A percentile compares a stretch with the other conserved stretches of the same genome.
Evolutionary conservation across 2,329 filamentous ascomycete genomes (phyloP).

Genomic region (Neonectria punicea): DNA sequence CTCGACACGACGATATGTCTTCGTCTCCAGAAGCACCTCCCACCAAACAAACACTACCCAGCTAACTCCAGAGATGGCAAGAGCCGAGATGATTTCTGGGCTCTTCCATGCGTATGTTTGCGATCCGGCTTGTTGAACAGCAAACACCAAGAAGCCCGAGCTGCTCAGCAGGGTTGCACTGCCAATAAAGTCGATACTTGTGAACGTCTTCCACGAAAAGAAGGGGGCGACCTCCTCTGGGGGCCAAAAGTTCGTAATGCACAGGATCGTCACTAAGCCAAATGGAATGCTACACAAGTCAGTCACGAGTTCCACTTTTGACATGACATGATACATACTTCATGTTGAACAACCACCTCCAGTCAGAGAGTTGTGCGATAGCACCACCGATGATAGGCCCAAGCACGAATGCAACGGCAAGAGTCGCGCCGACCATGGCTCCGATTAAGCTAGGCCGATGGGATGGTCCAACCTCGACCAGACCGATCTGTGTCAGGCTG

Average conservation of each 20-base stretch:
- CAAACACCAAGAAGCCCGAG: constrained; percentile 65
- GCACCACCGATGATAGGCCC: constrained; percentile 68
- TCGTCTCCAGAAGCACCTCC: constrained; percentile 58
- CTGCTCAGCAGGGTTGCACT: constrained; percentile 61
- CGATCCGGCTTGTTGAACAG: constrained; percentile 66
- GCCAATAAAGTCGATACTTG: constrained; percentile 63
- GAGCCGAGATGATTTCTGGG: constrained; percentile 59
- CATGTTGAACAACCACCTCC: constrained; percentile 71
- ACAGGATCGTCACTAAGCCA: constrained; percentile 57
- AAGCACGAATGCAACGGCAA: constrained; percentile 67
- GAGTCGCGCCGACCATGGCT: constrained; percentile 64
- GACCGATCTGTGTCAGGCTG: constrained; percentile 66
- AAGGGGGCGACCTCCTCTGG: constrained; percentile 48
- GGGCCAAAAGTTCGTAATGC: constrained; percentile 60
- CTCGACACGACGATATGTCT: constrained; percentile 54
- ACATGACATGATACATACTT: constrained; percentile 56
- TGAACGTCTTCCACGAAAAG: constrained; percentile 55
- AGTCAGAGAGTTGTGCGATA: constrained; percentile 63
- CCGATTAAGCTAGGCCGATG: constrained; percentile 64
- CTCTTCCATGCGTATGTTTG: constrained; percentile 63
- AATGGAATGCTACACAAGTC: constrained; percentile 58
- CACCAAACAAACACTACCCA: constrained; percentile 62
- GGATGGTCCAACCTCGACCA: constrained; percentile 66
- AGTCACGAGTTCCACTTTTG: constrained; percentile 9
- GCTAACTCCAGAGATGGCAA: constrained; percentile 59